Evolutionary conservation across 257 asterid genomes (phyloP).

Genomic region (Schizonepeta tenuifolia): DNA sequence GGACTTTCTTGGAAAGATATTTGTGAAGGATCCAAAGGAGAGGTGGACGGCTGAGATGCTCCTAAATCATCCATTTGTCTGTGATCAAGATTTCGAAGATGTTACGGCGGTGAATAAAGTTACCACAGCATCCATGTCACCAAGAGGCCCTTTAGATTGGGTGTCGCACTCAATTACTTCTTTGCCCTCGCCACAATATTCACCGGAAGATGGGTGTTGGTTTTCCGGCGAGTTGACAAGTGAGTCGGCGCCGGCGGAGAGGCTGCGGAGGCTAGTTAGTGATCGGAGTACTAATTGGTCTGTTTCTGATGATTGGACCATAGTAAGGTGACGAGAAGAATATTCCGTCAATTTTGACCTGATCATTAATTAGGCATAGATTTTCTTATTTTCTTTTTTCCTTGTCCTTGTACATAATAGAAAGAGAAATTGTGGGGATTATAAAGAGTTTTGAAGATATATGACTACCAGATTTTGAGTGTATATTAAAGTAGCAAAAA

Average conservation of each 20-base stretch:
- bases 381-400: conserved; percentile 25
- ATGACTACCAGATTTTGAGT: conserved; percentile 21
- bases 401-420: neutral
- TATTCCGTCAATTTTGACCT: conserved; percentile 28
- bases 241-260: conserved; percentile 40
- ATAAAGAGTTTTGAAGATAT: neutral
- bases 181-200: conserved; percentile 45
- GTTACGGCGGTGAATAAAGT: neutral
- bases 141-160: conserved; percentile 51
- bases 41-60: conserved; percentile 74
- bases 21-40: conserved; percentile 39
- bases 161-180: conserved; percentile 45
- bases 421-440: too few relatives aligned
- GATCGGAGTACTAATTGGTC: conserved; percentile 50
- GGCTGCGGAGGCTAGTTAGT: conserved; percentile 45
- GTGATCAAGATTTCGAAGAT: conserved; percentile 15
- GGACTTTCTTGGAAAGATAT: conserved; percentile 43
- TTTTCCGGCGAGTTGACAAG: neutral
- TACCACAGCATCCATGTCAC: conserved; percentile 35
- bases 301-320: conserved; percentile 61
- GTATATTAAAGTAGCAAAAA: conserved; percentile 32
- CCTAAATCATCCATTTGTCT: conserved; percentile 42
- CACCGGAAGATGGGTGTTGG: conserved; percentile 17
- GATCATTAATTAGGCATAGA: conserved; percentile 29
- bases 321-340: conserved; percentile 50